Base-by-base conservation (phyloP, 108 stramenopile species). In the Nannochloropsis gaditana region DNA sequence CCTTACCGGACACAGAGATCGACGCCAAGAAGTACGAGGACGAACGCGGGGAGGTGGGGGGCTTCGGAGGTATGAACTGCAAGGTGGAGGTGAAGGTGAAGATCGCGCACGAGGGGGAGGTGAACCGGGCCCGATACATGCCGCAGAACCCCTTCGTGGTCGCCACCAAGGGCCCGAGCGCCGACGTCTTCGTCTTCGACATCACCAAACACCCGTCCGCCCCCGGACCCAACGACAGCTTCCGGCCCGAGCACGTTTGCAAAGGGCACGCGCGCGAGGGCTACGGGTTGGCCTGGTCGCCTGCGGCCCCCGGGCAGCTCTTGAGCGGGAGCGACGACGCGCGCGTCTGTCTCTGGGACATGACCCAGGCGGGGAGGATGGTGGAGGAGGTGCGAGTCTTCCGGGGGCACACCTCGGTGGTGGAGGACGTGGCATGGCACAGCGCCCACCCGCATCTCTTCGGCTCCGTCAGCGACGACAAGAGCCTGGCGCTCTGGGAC, bases 401-500 rank as follows among this genome's bases (percentile, higher is more conserved):
- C 43, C 44, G 84, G 82, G 95, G 93, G 79, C 98, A 99, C 86
- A 94, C 92, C 9, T 91, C 92, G 82, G 93, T 93, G 3, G 96
- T 99, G 42, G 96, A 96, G 89, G 99, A 99, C 90, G 96, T 98
- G 9, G 96, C 95, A 83, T 98, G 97, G 97, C 96, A 96, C 90
- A 73, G 80, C 79, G 88, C 88, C 15, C 94, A 96, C 92, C 87
- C 93, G 79, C 91, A 96, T 85, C 86, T 98, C 83, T 90, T 99
- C 84, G 96, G 93, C 4, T 92, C 93, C 9, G 96, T 96, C n/a
- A 93, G 95, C 17, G 97, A 98, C 92, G 99, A 99, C 91, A 85
- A 87, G 17, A 81, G 83, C 44, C 88, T 99, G 83, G 85, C 91
- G 41, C 44, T 98, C 41, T 98, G 97, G 97, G 98, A 97, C 92